Base-by-base conservation (phyloP, 2,329 filamentous ascomycete genomes). In the Coleophoma crateriformis region DNA sequence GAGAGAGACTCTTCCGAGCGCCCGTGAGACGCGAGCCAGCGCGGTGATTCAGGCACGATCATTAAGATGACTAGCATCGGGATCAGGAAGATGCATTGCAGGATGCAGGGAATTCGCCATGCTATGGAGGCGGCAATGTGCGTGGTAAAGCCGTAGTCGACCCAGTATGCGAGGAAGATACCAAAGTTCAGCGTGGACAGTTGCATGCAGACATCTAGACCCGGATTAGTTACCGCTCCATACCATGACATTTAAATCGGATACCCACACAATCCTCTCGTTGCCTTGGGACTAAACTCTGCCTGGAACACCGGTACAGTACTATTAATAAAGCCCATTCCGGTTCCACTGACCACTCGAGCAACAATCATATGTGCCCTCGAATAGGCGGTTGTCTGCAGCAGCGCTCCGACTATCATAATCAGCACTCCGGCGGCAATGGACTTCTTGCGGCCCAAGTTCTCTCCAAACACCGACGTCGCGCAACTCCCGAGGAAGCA, bases 61-160 rank as follows among this genome's bases (percentile, higher is more conserved):
- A 74, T 68, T 35, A 81, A 71, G 38, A 76, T 71, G 2, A 64
- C 49, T 7, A 84, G 65, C 52, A 84, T 83, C 50, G 82, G 74
- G 7, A 82, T 7, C 27, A 78, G 78, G 61, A 84, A 84, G 17
- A 76, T 60, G 44, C 81, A 72, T 60, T 78, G 76, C 52, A 79
- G 74, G 3, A 73, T 75, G n/a, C 82, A 68, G 1, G 82, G 82
- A 59, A 84, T 81, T 3, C 81, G 71, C 82, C 81, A 79, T 0
- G 72, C 64, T 35, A 74, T 69, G n/a, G 45, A 69, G 64, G 2
- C 62, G 71, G 7, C 50, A 33, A 72, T 70, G 51, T 76, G 78
- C 12, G 77, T 78, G 4, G 74, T 76, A 52, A 80, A 69, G 22
- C 75, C 79, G 33, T 79, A 74, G 55, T 82, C 79, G 50, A 83